These are phyloP conservation scores for Lachnellula suecica DNA, from an alignment of 2,329 filamentous ascomycete species.

Conservation along the genomic window DNA sequence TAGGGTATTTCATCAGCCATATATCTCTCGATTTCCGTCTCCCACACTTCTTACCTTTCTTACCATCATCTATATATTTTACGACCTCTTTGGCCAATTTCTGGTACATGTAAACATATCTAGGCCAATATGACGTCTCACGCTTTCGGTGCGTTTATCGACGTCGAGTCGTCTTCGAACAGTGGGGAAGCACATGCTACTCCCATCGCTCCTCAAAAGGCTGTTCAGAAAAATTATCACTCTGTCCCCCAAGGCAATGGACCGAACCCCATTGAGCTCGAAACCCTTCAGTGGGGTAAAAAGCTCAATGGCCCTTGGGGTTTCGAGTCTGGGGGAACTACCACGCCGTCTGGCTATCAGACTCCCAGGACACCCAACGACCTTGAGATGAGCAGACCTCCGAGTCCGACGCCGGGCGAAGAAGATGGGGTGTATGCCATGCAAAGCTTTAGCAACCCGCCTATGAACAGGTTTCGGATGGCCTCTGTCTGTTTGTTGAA, in stretches of 20 bases:
- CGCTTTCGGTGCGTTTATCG: slow-evolving; percentile 26
- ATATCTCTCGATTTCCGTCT: background rate
- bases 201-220: slow-evolving; percentile 27
- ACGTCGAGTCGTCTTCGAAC: slow-evolving; percentile 21
- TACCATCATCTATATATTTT: background rate
- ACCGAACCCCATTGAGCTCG: slow-evolving; percentile 27
- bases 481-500: slow-evolving; percentile 63
- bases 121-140: slow-evolving; percentile 23
- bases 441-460: slow-evolving; percentile 58
- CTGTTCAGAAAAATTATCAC: slow-evolving; percentile 29
- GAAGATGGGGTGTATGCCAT: slow-evolving; percentile 44
- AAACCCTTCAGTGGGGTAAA: slow-evolving; percentile 23
- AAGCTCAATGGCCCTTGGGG: slow-evolving; percentile 17
- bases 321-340: slow-evolving; percentile 3
- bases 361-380: slow-evolving; percentile 23
- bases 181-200: slow-evolving; percentile 9
- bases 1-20: background rate
- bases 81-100: background rate
- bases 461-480: slow-evolving; percentile 71
- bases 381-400: slow-evolving; percentile 52
- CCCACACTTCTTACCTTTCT: background rate
- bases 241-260: slow-evolving; percentile 24
- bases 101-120: background rate
- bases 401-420: slow-evolving; percentile 42
- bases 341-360: slow-evolving; percentile 25